These are phyloP conservation scores for Aspergillus mulundensis DNA, from an alignment of 495 filamentous ascomycete genomes.

Conservation along the genomic window DNA sequence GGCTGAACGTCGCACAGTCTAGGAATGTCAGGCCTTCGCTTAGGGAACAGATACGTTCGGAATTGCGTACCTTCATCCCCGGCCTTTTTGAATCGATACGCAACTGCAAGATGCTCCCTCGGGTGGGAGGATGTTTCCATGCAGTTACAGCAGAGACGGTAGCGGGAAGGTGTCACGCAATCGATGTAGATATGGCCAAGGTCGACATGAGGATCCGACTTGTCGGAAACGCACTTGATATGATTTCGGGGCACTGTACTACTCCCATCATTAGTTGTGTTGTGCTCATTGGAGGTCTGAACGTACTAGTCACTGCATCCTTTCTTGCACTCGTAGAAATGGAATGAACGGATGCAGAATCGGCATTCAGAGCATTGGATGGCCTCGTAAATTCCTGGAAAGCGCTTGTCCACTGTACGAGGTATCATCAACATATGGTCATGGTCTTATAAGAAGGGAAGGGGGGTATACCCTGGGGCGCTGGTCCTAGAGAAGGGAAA, in stretches of 20 bases:
- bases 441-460: too few species aligned
- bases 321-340: constrained; percentile 8
- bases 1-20: neutral
- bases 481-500: constrained; percentile 8
- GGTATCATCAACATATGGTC: neutral
- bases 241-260: neutral
- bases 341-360: constrained; percentile 10
- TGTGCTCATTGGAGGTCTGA: too few species aligned
- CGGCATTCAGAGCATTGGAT: constrained; percentile 11
- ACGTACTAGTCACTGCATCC: constrained; percentile 5
- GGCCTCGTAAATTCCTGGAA: constrained; percentile 4
- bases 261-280: neutral
- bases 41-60: neutral
- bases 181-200: neutral
- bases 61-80: neutral
- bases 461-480: neutral
- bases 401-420: neutral
- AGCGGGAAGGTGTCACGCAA: neutral
- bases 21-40: neutral
- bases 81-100: constrained; percentile 4
- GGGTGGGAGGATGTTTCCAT: constrained; percentile 6
- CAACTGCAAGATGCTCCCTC: constrained; percentile 1
- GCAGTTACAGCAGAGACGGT: constrained; percentile 8
- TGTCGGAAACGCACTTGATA: neutral
- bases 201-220: neutral